Conservation (phyloP, 164 flowering plant species). For the Houttuynia cordata region DNA sequence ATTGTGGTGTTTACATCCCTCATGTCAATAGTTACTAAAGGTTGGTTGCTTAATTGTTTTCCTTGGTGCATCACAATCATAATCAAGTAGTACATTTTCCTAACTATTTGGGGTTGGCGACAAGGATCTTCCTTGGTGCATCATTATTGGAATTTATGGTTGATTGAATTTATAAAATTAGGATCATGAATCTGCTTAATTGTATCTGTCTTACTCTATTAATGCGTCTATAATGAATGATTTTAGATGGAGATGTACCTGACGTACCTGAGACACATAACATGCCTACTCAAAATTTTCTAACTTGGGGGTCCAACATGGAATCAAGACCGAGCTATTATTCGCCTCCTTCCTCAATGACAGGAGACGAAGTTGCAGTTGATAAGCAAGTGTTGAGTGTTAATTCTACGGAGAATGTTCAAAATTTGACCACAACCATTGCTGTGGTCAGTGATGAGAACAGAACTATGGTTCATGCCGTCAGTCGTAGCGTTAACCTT, state of each 20-base stretch:
- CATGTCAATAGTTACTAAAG: conserved; percentile 17
- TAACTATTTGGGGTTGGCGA: too few species aligned
- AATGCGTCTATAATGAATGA: neutral
- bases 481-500: conserved; percentile 3
- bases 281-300: conserved; percentile 12
- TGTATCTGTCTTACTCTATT: neutral
- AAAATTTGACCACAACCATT: too few species aligned
- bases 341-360: conserved; percentile 2
- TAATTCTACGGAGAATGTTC: neutral
- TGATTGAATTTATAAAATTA: too few species aligned
- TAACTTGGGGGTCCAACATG: conserved; percentile 4
- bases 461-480: conserved; percentile 14
- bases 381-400: conserved; percentile 2
- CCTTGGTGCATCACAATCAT: neutral
- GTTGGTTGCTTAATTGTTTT: conserved; percentile 5
- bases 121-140: neutral
- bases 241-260: conserved; percentile 18
- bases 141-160: neutral
- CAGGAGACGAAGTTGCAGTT: conserved; percentile 8
- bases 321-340: conserved; percentile 6
- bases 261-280: conserved; percentile 8
- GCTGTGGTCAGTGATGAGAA: conserved; percentile 11
- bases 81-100: too few species aligned
- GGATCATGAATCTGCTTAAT: neutral
- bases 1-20: conserved; percentile 14